Percentiles rank a stretch among this genome's conserved stretches.
Evolutionary conservation across 2,329 filamentous ascomycete species (phyloP).

Genomic region (Colletotrichum sp.): DNA sequence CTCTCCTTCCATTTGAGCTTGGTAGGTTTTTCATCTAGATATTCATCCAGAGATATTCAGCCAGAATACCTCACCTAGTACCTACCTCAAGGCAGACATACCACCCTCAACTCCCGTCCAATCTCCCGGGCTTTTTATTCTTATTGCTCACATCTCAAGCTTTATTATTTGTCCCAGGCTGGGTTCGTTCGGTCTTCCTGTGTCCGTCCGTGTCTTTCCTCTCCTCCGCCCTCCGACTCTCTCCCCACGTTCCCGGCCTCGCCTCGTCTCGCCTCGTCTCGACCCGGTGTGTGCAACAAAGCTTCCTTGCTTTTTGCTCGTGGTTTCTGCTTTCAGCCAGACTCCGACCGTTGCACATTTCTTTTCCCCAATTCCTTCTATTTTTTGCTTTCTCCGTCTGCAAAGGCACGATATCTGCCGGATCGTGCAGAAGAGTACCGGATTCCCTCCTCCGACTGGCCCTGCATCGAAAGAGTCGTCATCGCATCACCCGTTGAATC

Average conservation of each 20-base stretch:
- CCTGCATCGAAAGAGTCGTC: not conserved
- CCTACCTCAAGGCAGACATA: not conserved
- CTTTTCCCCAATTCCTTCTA: not conserved
- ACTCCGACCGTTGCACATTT: not conserved
- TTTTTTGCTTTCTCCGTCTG: not conserved
- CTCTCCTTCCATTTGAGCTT: not conserved
- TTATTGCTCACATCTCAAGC: not conserved
- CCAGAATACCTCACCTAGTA: not conserved
- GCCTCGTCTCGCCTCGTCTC: not conserved
- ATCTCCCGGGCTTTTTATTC: not conserved
- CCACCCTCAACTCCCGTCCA: not conserved
- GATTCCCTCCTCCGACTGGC: not conserved
- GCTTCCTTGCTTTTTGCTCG: not conserved
- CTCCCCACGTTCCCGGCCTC: slow-evolving; percentile 1
- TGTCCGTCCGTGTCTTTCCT: not conserved
- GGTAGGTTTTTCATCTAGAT: not conserved
- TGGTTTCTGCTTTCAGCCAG: not conserved
- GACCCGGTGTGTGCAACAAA: slow-evolving; percentile 4
- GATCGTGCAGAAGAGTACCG: not conserved
- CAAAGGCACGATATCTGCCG: not conserved
- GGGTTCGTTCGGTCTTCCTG: not conserved
- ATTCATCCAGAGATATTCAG: not conserved
- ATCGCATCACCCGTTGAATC: not conserved
- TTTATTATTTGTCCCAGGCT: not conserved
- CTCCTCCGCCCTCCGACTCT: not conserved